Percentiles rank a stretch among this genome's conserved stretches.
These are phyloP conservation scores for carrot (Daucus carota) DNA, from an alignment of 129 eudicot species.

Conservation along the genomic window DH1_v3.0 NC_030384.2:36491001-36491500, in stretches of 20 bases:
- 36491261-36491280: neutral
- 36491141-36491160: no score
- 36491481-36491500: slow-evolving; percentile 50
- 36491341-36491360: slow-evolving; percentile 63
- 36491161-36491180: neutral
- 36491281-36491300: neutral
- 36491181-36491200: neutral
- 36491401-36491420: slow-evolving; percentile 63
- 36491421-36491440: slow-evolving; percentile 48
- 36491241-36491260: neutral
- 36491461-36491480: slow-evolving; percentile 41
- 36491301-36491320: neutral
- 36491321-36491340: slow-evolving; percentile 20
- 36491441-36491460: slow-evolving; percentile 55
- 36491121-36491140: no score
- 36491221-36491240: neutral
- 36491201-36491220: neutral
- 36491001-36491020: no score
- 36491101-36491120: no score
- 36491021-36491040: no score
- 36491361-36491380: slow-evolving; percentile 63
- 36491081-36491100: no score
- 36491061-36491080: no score
- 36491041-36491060: no score
- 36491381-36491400: slow-evolving; percentile 79